These are phyloP conservation scores for Solanum chacoense DNA, from an alignment of 305 asterid species.

Conservation along the genomic window DNA sequence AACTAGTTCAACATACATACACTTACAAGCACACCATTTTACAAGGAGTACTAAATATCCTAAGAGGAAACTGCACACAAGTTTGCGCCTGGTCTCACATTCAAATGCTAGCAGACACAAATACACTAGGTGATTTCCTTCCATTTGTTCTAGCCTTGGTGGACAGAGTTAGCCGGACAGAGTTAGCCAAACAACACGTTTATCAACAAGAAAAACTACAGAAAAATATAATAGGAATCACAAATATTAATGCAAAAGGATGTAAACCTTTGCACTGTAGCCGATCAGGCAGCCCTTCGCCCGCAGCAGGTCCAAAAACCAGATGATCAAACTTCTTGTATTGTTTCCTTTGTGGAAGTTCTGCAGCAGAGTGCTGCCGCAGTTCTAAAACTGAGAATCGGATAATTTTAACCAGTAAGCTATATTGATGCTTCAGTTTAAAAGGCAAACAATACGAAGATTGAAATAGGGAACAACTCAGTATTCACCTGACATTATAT, in stretches of 20 bases:
- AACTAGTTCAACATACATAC: background rate
- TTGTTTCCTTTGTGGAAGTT: constrained; percentile 25
- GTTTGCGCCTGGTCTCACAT: background rate
- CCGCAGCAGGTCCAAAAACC: constrained; percentile 72
- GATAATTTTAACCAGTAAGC: background rate
- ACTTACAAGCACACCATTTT: background rate
- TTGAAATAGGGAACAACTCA: background rate
- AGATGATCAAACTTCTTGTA: constrained; percentile 55
- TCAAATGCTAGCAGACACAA: background rate
- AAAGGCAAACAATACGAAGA: background rate
- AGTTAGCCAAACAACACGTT: too few species aligned
- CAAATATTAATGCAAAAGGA: background rate
- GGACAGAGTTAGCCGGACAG: too few species aligned
- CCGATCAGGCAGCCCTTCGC: constrained; percentile 60
- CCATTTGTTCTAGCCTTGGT: too few species aligned
- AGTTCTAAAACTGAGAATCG: constrained; percentile 44
- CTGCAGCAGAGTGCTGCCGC: constrained; percentile 23
- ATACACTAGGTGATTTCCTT: background rate
- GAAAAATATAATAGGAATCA: background rate
- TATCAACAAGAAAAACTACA: too few species aligned
- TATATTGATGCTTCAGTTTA: background rate
- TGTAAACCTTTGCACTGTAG: constrained; percentile 62
- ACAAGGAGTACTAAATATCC: background rate
- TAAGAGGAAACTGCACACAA: background rate
- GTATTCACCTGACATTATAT: constrained; percentile 19